These are phyloP conservation scores for Aspergillus campestris DNA, from an alignment of 495 filamentous ascomycete species.

Conservation along the genomic window DNA sequence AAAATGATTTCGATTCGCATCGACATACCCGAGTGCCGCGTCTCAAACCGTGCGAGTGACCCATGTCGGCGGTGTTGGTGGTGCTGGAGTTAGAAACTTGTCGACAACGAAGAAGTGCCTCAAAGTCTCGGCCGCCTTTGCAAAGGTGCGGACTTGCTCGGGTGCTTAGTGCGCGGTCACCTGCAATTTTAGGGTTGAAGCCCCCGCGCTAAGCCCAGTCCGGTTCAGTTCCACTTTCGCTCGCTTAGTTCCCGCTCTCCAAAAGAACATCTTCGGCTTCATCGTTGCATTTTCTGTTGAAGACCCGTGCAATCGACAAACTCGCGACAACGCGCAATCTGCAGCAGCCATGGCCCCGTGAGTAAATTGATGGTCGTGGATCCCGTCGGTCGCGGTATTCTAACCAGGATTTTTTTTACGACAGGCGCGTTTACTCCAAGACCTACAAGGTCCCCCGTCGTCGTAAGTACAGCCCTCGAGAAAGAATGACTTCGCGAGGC, in stretches of 20 bases:
- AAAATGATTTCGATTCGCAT: constrained; percentile 2
- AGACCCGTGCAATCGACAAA: constrained; percentile 24
- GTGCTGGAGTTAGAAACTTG: constrained; percentile 37
- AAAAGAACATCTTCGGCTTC: constrained; percentile 16
- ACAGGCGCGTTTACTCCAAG: constrained; percentile 77
- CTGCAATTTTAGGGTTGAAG: constrained; percentile 10
- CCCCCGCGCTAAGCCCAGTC: neutral
- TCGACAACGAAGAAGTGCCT: constrained; percentile 31
- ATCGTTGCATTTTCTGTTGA: constrained; percentile 16
- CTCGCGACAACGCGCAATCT: constrained; percentile 29
- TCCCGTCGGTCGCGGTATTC: constrained; percentile 15
- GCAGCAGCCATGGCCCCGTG: constrained; percentile 46
- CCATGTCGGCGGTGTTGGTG: constrained; percentile 60
- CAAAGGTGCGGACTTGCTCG: constrained; percentile 17
- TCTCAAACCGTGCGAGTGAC: constrained; percentile 93
- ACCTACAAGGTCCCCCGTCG: constrained; percentile 92
- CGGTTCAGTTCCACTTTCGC: constrained; percentile 13
- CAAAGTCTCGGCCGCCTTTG: constrained; percentile 14
- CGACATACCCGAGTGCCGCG: constrained; percentile 77
- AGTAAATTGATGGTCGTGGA: constrained; percentile 20
- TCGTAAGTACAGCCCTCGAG: constrained; percentile 33
- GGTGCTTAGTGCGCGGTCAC: constrained; percentile 22
- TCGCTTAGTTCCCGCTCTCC: constrained; percentile 14
- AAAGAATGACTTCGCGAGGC: constrained; percentile 6
- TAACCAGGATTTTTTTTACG: constrained; percentile 21